phyloP scores from a whole-genome alignment of 148 eudicot genomes.

The Cornus suecica region DNA sequence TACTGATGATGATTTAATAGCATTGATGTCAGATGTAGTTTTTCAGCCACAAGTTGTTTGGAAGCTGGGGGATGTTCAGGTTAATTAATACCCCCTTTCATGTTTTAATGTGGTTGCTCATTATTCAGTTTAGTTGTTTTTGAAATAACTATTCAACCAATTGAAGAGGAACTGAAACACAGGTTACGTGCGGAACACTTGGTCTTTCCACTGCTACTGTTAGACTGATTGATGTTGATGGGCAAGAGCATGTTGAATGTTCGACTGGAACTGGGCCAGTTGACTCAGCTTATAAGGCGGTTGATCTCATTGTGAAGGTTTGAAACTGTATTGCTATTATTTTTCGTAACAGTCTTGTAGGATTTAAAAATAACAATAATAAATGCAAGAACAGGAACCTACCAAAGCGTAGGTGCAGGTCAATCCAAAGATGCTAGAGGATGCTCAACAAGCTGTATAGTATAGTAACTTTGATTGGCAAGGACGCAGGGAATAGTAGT shows the following conservation, averaged over 20 bases:
- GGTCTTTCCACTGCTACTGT: conserved; percentile 94
- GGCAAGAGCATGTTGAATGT: conserved; percentile 68
- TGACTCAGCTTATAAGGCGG: conserved; percentile 95
- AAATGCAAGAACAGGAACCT: no score
- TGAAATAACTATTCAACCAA: background rate
- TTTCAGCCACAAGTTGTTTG: conserved; percentile 89
- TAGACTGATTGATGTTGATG: conserved; percentile 68
- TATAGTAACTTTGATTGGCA: no score
- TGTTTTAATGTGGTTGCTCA: background rate
- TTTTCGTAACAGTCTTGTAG: background rate
- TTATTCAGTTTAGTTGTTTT: background rate
- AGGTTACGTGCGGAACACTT: conserved; percentile 91
- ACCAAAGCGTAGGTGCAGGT: no score
- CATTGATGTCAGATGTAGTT: conserved; percentile 78
- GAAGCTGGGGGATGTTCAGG: conserved; percentile 93
- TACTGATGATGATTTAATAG: conserved; percentile 83
- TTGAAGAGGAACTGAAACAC: conserved; percentile 8
- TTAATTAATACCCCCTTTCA: conserved; percentile 15
- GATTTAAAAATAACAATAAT: background rate
- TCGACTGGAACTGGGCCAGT: conserved; percentile 92
- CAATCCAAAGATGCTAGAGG: no score
- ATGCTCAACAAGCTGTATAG: no score
- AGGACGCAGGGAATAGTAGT: no score
- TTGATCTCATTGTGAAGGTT: conserved; percentile 85
- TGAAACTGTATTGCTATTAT: conserved; percentile 2